Conservation (phyloP, 192 early-diverging fungal species). For the Gonapodya prolifera region DNA sequence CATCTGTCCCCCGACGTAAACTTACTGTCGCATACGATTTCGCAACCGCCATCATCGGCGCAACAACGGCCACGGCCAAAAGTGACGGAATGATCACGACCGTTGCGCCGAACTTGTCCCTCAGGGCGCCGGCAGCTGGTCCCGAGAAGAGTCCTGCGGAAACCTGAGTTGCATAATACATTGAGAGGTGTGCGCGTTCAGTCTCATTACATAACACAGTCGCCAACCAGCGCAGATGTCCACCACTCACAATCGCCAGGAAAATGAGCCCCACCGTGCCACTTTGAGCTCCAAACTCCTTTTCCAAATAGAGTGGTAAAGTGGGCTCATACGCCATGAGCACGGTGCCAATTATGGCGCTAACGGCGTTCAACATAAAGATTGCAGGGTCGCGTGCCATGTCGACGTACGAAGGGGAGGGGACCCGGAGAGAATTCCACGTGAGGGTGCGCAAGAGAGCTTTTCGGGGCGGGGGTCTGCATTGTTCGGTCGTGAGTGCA, state of each 20-base stretch:
- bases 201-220: no score
- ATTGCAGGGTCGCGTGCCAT: not conserved
- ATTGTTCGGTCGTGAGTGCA: not conserved
- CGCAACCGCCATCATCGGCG: not conserved
- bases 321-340: conserved; percentile 24
- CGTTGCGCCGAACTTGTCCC: not conserved
- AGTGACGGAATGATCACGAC: not conserved
- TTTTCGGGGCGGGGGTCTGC: no score
- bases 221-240: no score
- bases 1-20: not conserved
- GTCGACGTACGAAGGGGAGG: not conserved
- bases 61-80: not conserved
- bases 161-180: no score
- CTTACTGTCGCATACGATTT: not conserved
- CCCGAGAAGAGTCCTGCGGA: not conserved
- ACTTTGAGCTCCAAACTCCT: conserved; percentile 19
- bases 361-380: not conserved
- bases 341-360: not conserved
- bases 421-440: not conserved
- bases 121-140: not conserved
- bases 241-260: conserved; percentile 47
- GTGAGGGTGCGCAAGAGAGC: not conserved
- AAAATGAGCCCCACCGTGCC: conserved; percentile 44
- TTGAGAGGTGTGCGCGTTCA: no score
- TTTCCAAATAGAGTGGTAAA: conserved; percentile 33